Conservation (phyloP, 2,329 filamentous ascomycete species). For the Zarea fungicola region DNA sequence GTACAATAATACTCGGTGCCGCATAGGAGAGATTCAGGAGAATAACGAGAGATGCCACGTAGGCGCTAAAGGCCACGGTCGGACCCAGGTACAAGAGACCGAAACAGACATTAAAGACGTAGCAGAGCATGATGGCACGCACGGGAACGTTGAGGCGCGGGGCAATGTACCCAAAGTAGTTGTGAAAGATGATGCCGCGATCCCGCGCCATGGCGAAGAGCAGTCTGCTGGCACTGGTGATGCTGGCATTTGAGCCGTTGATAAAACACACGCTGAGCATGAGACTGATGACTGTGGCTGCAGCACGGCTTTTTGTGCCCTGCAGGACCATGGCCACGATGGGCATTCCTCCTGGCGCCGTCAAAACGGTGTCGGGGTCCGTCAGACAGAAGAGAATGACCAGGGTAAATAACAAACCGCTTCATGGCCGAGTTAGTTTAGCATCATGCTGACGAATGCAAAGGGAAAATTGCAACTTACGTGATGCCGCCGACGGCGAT, state of each 20-base stretch:
- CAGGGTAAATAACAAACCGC: slow-evolving; percentile 33
- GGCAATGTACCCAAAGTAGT: slow-evolving; percentile 32
- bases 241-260: slow-evolving; percentile 39
- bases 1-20: slow-evolving; percentile 34
- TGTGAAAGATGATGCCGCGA: slow-evolving; percentile 30
- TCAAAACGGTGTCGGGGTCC: slow-evolving; percentile 30
- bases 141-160: slow-evolving; percentile 37
- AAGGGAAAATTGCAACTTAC: slow-evolving; percentile 21
- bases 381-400: slow-evolving; percentile 38
- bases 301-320: slow-evolving; percentile 33
- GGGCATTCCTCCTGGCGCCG: slow-evolving; percentile 37
- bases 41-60: slow-evolving; percentile 39
- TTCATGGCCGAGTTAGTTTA: slow-evolving; percentile 12
- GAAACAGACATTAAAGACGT: slow-evolving; percentile 39
- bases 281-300: slow-evolving; percentile 35
- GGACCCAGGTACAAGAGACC: slow-evolving; percentile 42
- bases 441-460: not conserved
- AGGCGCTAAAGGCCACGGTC: slow-evolving; percentile 41
- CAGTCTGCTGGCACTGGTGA: slow-evolving; percentile 38
- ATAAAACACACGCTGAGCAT: slow-evolving; percentile 40
- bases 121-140: slow-evolving; percentile 34
- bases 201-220: slow-evolving; percentile 43
- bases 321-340: slow-evolving; percentile 41
- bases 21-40: slow-evolving; percentile 42
- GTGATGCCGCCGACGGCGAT: slow-evolving; percentile 38